These are phyloP conservation scores for Plasmodium gaboni DNA, from an alignment of 169 alveolate species.

Conservation along the genomic window DNA sequence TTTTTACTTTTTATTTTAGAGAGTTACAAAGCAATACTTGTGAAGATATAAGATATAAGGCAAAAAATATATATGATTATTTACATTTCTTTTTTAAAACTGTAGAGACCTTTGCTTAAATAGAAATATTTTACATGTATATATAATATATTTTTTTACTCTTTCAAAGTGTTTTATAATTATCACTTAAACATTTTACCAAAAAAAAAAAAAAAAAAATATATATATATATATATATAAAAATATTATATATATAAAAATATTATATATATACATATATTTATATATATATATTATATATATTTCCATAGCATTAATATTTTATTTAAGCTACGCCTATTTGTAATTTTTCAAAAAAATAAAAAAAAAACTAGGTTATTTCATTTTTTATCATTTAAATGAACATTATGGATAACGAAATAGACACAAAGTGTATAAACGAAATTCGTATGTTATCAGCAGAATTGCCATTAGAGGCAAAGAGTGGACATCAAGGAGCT, in stretches of 20 bases:
- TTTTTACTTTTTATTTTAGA: conserved; percentile 17
- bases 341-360: not conserved
- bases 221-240: conserved; percentile 13
- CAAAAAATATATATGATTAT: conserved; percentile 74
- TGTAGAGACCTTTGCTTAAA: conserved; percentile 49
- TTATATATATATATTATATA: not conserved
- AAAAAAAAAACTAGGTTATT: not conserved
- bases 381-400: no score
- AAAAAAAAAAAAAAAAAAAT: no score
- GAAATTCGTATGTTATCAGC: conserved; percentile 77
- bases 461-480: conserved; percentile 79
- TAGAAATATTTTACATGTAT: not conserved
- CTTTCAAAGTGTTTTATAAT: not conserved
- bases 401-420: conserved; percentile 20
- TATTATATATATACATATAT: not conserved
- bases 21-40: conserved; percentile 68
- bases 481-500: conserved; percentile 90
- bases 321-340: not conserved
- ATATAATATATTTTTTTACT: not conserved
- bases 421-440: conserved; percentile 63
- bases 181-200: not conserved
- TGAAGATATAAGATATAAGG: conserved; percentile 68
- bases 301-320: not conserved
- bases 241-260: not conserved
- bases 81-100: conserved; percentile 75